Base-by-base conservation (phyloP, 306 rosid genomes). In the Castanea mollissima region DNA sequence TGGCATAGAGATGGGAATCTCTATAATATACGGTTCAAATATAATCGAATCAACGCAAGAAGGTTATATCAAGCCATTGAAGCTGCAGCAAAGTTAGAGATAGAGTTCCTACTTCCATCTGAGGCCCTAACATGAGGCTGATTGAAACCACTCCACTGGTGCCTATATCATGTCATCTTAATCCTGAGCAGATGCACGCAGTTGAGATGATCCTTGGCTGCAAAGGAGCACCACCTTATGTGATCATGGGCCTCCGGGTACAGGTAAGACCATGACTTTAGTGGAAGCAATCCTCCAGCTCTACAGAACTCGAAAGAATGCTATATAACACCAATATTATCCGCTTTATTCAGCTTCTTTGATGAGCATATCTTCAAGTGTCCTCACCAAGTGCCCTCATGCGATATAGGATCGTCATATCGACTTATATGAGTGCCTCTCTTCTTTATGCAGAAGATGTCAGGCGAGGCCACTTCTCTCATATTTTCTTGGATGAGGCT, bases 171-270 rank as follows among this genome's bases (percentile, higher is more conserved):
- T 80, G 88, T 62, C 71, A 21, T 82, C 83, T 86, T 68, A 93
- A 93, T 13, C 90, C 89, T 78, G 91, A 91, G 83, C 98, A 93
- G 79, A 82, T 55, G 3, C 6, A 73, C 35, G 83, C 95, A 1
- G 83, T 93, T 83, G 85, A 87, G 82, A 93, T 82, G 97, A 85
- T 93, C 77, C 79, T 91, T 62, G 97, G 93, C 82, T 91, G 98
- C 88, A 89, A 79, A 85, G 95, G 97, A 5, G 89, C 87, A 29
- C 97, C 98, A 0, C 98, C 98, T 51, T 91, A 89, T 79, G 84
- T 93, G 83, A 90, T 93, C 88, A 90, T 56, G 98, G 98, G 27
- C 98, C 98, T 86, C 97, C 98, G 0, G 97, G 98, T 54, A 93
- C 98, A 0, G 98, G 98, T n/a, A 91, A 93, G 90, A 89, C 98